Evolutionary conservation across 208 protist species (phyloP).

Genomic region (Trypanosoma scelopori): DNA sequence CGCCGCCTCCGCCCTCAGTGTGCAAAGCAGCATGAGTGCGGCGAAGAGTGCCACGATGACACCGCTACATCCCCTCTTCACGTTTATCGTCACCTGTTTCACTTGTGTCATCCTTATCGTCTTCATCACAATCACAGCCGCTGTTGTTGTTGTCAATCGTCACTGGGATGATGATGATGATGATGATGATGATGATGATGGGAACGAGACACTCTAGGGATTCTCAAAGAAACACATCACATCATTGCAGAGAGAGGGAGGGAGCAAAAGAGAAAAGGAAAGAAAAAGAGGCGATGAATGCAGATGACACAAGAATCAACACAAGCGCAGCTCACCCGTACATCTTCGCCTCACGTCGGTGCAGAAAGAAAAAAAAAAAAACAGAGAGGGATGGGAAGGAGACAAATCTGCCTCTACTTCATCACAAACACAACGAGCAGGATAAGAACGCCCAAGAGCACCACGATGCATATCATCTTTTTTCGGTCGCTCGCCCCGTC

Average conservation of each 20-base stretch:
- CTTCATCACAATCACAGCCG: too few species aligned
- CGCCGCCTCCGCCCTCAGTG: neutral
- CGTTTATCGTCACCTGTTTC: neutral
- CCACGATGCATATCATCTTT: conserved; percentile 78
- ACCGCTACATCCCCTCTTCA: neutral
- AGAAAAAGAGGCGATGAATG: neutral
- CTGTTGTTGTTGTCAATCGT: too few species aligned
- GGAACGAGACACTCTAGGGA: too few species aligned
- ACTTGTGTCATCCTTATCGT: neutral
- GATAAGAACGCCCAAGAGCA: conserved; percentile 72
- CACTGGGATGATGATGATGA: too few species aligned
- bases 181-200: too few species aligned
- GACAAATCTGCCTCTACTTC: conserved; percentile 33
- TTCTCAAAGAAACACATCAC: too few species aligned
- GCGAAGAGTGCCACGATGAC: neutral
- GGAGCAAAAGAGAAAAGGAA: neutral
- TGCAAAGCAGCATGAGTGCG: neutral
- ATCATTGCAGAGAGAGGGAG: neutral
- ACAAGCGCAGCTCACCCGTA: too few species aligned
- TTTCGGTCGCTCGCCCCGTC: conserved; percentile 76
- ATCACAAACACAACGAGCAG: conserved; percentile 65
- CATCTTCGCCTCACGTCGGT: too few species aligned
- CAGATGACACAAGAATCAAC: too few species aligned
- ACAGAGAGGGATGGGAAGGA: too few species aligned
- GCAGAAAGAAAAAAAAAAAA: too few species aligned